Base-by-base conservation (phyloP, 371 early-diverging fungal genomes). In the Mortierella sp. region DNA sequence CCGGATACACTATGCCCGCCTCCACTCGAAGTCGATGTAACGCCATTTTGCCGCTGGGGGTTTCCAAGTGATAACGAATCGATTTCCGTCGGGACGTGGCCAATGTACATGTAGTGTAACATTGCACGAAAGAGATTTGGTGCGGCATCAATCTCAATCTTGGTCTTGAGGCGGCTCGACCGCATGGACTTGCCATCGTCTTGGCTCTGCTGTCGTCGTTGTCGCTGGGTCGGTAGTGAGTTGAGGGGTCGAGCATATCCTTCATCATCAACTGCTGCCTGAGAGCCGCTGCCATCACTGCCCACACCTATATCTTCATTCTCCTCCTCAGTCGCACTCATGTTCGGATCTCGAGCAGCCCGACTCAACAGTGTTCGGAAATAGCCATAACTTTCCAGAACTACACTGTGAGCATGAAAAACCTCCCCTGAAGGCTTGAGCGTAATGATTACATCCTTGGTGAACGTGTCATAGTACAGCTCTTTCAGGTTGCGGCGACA, bases 401-500 rank as follows among this genome's bases (percentile, higher is more conserved):
- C 71, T n/a, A 79, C 75, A 52, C 75, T 75, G 24, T 79, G 80
- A 1, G 68, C 80, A 35, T 79, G 68, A 43, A 79, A 64, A 14
- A 68, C 30, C 1, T 71, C 72, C 0, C 60, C 64, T 0, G 62
- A 62, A 18, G 77, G 77, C 30, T 39, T 66, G 8, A 76, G 64
- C 16, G 60, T 73, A 30, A 81, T 72, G 43, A 47, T 51, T 18
- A 75, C 73, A 20, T 81, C 81, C 61, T 75, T 75, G 12, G 81
- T 70, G 4, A 64, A 20, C 3, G 66, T 72, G 43, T 81, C 81
- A 18, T 64, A 57, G 35, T 75, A 75, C 62, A 81, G 62, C 39
- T 81, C 81, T 47, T 75, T 72, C 8, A 81, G 66, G 62, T 81
- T 81, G 5, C 81, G 72, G 47, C 81, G 81, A 52, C 81, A 81